Evolutionary conservation across 129 eudicot species (phyloP).

Genomic region (Flaveria sonorensis): DNA sequence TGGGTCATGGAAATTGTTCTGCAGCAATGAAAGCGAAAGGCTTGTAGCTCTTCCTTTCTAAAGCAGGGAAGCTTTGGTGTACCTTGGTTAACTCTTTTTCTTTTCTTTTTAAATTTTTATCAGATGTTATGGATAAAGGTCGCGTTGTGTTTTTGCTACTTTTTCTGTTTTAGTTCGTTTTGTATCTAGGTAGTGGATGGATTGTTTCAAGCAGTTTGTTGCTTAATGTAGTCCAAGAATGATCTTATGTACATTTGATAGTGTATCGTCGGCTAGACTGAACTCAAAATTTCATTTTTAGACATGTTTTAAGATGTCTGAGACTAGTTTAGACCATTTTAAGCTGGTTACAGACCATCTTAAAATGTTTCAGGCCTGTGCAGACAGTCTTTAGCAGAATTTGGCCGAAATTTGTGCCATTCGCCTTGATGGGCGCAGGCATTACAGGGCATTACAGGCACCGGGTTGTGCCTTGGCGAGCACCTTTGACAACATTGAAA

Average conservation of each 20-base stretch:
- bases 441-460: too few relatives aligned
- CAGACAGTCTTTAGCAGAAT: too few relatives aligned
- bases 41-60: constrained; percentile 12
- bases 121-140: neutral
- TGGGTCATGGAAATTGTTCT: neutral
- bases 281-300: neutral
- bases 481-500: neutral
- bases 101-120: neutral
- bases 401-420: too few relatives aligned
- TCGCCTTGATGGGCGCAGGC: too few relatives aligned
- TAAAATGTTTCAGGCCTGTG: too few relatives aligned
- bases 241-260: constrained; percentile 34
- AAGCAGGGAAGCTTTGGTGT: constrained; percentile 12
- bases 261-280: constrained; percentile 5
- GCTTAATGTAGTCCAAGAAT: constrained; percentile 22
- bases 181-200: neutral
- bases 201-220: constrained; percentile 26
- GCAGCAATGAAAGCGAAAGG: constrained; percentile 14
- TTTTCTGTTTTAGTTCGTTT: neutral
- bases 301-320: too few relatives aligned
- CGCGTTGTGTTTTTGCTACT: neutral
- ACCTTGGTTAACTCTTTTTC: neutral
- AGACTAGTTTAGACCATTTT: too few relatives aligned
- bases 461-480: too few relatives aligned
- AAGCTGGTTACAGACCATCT: too few relatives aligned